These are phyloP conservation scores for Ophiostoma triangulosporum DNA, from an alignment of 2,329 filamentous ascomycete species.

Conservation along the genomic window DNA sequence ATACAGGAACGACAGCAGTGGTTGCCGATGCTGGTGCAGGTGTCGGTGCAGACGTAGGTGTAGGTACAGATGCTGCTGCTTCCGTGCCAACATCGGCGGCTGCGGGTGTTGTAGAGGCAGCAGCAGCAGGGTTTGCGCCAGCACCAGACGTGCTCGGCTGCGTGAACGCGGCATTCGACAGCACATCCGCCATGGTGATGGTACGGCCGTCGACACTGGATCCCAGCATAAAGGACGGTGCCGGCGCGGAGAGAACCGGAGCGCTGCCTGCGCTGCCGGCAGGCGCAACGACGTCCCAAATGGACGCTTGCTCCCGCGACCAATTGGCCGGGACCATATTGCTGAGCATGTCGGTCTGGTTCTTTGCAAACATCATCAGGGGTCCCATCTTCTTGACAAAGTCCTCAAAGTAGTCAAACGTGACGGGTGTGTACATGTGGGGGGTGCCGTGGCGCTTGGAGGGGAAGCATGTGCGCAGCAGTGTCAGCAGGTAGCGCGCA, in stretches of 20 bases:
- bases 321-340: slow-evolving; percentile 60
- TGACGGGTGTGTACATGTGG: slow-evolving; percentile 62
- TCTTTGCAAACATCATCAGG: slow-evolving; percentile 66
- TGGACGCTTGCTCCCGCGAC: slow-evolving; percentile 22
- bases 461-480: slow-evolving; percentile 62
- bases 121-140: neutral
- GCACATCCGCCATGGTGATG: neutral
- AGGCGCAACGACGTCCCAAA: slow-evolving; percentile 4
- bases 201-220: neutral
- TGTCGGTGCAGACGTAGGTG: neutral
- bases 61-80: neutral
- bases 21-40: neutral
- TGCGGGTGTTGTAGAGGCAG: too few relatives aligned
- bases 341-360: slow-evolving; percentile 68
- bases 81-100: neutral
- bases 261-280: neutral
- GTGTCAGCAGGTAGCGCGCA: slow-evolving; percentile 61
- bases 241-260: neutral
- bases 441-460: slow-evolving; percentile 49
- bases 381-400: slow-evolving; percentile 64
- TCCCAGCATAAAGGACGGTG: neutral
- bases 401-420: slow-evolving; percentile 70
- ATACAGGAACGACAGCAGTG: neutral
- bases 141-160: neutral
- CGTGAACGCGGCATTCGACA: neutral